Evolutionary conservation across 2,329 filamentous ascomycete genomes (phyloP), one percentile per base, ranked within the genome.

Genomic region (Penicillium sp.): DNA sequence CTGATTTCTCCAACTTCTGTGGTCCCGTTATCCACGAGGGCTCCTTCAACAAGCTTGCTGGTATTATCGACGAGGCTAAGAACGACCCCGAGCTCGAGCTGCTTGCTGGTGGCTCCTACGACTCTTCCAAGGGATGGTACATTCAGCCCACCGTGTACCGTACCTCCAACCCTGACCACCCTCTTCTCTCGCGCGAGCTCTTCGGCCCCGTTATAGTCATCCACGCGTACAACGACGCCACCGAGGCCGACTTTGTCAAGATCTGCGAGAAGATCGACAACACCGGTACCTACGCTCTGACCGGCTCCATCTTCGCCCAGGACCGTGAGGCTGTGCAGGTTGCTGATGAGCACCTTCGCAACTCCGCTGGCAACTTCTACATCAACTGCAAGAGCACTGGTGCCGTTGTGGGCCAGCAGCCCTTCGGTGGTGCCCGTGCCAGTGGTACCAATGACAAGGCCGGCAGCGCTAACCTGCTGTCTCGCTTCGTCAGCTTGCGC

Each of bases 11-110:
- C 70, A 92, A 93, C 82, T 96, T 96, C 81, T 88, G 93, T 72
- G 92, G 92, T 10, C 92, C 92, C 24, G 92, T 96, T 61, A 96
- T 96, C 77, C 92, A 96, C 81, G 85, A 88, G 66, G 85, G 83
- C 12, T 91, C 90, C 12, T 96, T 96, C 84, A 87, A 92, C 76
- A 94, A 93, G 79, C 85, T 96, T 2, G 84, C 86, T 0, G 83
- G 84, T 22, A 90, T 89, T 58, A 96, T 96, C 67, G 90, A 95
- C 62, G 87, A 86, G 35, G 91, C 92, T n/a, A 92, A 92, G 80
- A 83, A 84, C 9, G 92, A 96, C 76, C 79, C 82, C 9, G 86
- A 90, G 67, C 85, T 96, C 15, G 84, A 91, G 75, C 83, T 94
- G 2, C 77, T 96, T 17, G 86, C 85, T 1, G 93, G 92, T 47